phyloP scores from a whole-genome alignment of 179 eudicot genomes.

The Carnegiea gigantea region DNA sequence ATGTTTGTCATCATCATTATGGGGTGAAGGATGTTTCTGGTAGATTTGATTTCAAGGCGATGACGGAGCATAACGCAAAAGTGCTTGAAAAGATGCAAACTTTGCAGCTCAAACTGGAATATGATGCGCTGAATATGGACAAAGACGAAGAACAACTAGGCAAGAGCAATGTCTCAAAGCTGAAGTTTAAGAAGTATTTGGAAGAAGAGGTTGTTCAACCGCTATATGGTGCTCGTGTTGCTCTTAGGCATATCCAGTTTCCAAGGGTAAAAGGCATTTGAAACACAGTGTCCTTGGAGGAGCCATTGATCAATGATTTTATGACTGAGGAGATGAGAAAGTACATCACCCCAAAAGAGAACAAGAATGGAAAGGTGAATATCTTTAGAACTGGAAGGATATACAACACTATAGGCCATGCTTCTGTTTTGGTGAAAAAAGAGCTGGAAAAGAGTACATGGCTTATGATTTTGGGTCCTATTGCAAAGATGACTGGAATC shows the following conservation, averaged over 20 bases:
- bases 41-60: slow-evolving; percentile 54
- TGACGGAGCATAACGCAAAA: slow-evolving; percentile 57
- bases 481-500: slow-evolving; percentile 89
- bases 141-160: slow-evolving; percentile 40
- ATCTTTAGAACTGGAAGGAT: slow-evolving; percentile 55
- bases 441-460: slow-evolving; percentile 80
- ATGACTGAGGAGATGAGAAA: slow-evolving; percentile 77
- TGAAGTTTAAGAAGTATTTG: slow-evolving; percentile 64
- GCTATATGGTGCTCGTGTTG: slow-evolving; percentile 70
- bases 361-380: slow-evolving; percentile 58
- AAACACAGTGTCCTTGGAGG: slow-evolving; percentile 47
- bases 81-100: slow-evolving; percentile 72
- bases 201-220: slow-evolving; percentile 76
- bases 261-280: slow-evolving; percentile 47
- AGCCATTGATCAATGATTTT: slow-evolving; percentile 73
- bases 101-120: slow-evolving; percentile 72
- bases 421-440: slow-evolving; percentile 73
- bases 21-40: slow-evolving; percentile 37
- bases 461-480: slow-evolving; percentile 85
- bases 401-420: slow-evolving; percentile 88
- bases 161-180: slow-evolving; percentile 39
- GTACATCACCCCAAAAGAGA: slow-evolving; percentile 91
- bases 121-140: slow-evolving; percentile 57
- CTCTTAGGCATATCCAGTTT: slow-evolving; percentile 73
- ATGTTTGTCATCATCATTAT: slow-evolving; percentile 67